Base-by-base conservation (phyloP, 495 filamentous ascomycete genomes). In the Bombardia bombarda region DNA sequence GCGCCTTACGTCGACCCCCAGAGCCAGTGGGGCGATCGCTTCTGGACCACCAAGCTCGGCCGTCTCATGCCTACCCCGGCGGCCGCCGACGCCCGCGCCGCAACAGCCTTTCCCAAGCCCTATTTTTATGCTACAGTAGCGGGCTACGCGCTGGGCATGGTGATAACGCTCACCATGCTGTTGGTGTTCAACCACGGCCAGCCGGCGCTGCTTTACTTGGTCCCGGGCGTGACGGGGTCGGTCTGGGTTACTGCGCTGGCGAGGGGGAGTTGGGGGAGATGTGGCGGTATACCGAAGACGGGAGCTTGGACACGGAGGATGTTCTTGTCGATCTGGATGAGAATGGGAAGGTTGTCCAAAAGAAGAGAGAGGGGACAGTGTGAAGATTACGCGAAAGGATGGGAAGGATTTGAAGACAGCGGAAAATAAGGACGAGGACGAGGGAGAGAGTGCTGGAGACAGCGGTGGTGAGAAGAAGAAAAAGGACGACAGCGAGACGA, bases 181-280 rank as follows among this genome's bases (percentile, higher is more conserved):
- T 72, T 89, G 24, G 65, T 84, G 17, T 90, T 73, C 43, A 71
- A 80, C 25, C 87, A 92, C 48, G 85, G 84, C 8, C 92, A 98
- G 51, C 92, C 92, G 1, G 92, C 92, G 9, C 72, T 98, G 31
- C 67, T 98, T 7, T 98, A 98, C 54, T 78, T 98, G 12, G 93
- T 97, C 2, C 92, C 92, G 0, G 80, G 85, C 2, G 89, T 96
- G 3, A 58, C 95, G 9, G 67, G 70, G 9, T 71, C 80, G 2
- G 51, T 94, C 8, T 95, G 87, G 87, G 62, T 78, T n/a, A 90
- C 84, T n/a, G 92, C 83, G 4, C 45, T 80, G 2, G 46, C 74
- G 9, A 77, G 79, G 80, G 86, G 3, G 89, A 96, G 50, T 22
- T 86, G 9, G 63, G 57, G 20, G 58, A 77, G 20, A 84, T 97